phyloP scores from a whole-genome alignment of 2,329 filamentous ascomycete genomes.

The Penicillium polonicum region DNA sequence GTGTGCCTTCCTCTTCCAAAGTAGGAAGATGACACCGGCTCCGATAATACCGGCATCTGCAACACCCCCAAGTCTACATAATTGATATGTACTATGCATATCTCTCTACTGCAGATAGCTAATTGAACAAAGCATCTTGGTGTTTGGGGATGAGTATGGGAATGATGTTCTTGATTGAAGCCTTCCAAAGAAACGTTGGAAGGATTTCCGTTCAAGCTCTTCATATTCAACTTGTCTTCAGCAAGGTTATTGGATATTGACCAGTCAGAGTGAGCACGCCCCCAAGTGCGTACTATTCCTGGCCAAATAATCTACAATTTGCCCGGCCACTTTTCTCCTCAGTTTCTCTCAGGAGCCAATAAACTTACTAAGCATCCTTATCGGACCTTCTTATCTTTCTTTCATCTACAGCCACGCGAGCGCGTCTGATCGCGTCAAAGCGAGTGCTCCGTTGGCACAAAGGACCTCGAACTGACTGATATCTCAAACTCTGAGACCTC shows the following conservation, averaged over 20 bases:
- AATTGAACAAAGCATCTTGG: too few species aligned
- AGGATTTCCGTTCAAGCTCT: too few species aligned
- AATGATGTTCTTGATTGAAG: too few species aligned
- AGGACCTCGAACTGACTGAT: background rate
- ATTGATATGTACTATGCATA: too few species aligned
- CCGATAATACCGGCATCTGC: background rate
- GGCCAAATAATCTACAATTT: background rate
- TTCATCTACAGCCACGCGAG: slow-evolving; percentile 2
- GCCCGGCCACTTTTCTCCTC: background rate
- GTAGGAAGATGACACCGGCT: too few species aligned
- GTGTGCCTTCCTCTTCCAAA: too few species aligned
- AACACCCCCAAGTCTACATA: background rate
- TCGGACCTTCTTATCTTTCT: slow-evolving; percentile 4
- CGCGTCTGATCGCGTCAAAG: slow-evolving; percentile 19
- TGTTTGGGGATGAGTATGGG: too few species aligned
- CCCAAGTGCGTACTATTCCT: background rate
- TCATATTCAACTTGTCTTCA: too few species aligned
- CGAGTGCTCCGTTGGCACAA: background rate
- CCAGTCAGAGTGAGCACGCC: too few species aligned
- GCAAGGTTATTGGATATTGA: too few species aligned
- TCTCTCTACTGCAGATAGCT: too few species aligned
- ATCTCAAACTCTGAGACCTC: background rate
- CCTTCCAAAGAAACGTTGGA: too few species aligned
- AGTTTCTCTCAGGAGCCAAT: background rate
- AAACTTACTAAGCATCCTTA: slow-evolving; percentile 1